Evolutionary conservation across 2,329 filamentous ascomycete genomes (phyloP), one percentile per base, ranked within the genome.

Genomic region (Ceratocystis variospora): DNA sequence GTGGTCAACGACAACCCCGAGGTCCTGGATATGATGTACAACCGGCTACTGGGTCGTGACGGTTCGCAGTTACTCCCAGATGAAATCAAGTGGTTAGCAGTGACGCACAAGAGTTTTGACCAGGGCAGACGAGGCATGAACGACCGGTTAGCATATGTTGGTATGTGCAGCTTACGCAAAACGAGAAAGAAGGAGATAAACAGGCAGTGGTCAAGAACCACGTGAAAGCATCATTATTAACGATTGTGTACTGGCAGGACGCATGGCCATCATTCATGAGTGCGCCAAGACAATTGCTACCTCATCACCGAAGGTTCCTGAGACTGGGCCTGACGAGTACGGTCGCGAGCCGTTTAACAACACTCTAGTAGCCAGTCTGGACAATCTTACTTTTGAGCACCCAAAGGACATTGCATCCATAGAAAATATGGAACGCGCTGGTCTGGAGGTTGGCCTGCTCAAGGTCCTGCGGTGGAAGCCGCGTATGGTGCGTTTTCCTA

Each of bases 101-200:
- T 99, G 66, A 99, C 94, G 70, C 94, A 97, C 76, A 97, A 97
- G 83, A 96, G 91, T 77, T 97, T 96, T 73, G 93, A 99, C 74
- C 91, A 97, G 73, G 94, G 92, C 64, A 82, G 90, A 73, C 87
- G 92, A 79, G 93, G 93, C 0, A 96, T 93, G 78, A 99, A 99
- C 75, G 93, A 96, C 73, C 84, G 90, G 69, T 79, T 99, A 75
- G 89, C 91, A n/a, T 70, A 70, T 64, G 31, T 70, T 25, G 69
- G 69, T 70, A 63, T 46, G 68, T 63, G 1, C 33, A 55, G 5
- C 66, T 70, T 15, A 37, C 8, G 15, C 2, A 4, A 4, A 59
- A n/a, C 5, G 28, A 3, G 12, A 28, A n/a, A n/a, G 12, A 37
- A 19, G 10, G 6, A 59, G 10, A 7, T 7, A 7, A 19, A 31